phyloP scores from a whole-genome alignment of 331 rosid genomes.

The Phaseolus coccineus region DNA sequence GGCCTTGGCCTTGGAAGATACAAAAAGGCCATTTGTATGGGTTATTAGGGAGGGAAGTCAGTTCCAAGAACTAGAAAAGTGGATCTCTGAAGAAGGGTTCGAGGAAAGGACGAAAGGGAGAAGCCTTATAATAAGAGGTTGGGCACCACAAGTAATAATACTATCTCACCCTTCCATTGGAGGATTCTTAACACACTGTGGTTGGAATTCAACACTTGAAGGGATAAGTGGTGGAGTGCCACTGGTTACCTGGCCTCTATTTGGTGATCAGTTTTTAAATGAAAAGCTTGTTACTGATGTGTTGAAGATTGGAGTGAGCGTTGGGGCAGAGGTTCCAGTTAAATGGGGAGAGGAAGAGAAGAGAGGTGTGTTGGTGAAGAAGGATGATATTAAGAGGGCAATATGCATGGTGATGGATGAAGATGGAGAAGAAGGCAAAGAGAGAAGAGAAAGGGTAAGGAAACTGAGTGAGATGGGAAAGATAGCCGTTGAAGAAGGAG shows the following conservation, averaged over 20 bases:
- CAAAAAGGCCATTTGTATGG: constrained; percentile 55
- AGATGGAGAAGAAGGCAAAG: constrained; percentile 21
- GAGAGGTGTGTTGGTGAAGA: constrained; percentile 37
- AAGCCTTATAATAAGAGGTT: constrained; percentile 50
- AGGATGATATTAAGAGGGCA: constrained; percentile 39
- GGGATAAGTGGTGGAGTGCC: constrained; percentile 52
- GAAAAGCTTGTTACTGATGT: constrained; percentile 47
- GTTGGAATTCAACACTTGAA: constrained; percentile 56
- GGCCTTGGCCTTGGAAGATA: constrained; percentile 65
- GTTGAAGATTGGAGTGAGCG: constrained; percentile 47
- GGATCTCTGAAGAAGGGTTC: constrained; percentile 50
- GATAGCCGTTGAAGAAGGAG: constrained; percentile 42
- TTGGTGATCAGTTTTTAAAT: constrained; percentile 55
- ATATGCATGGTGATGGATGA: constrained; percentile 44
- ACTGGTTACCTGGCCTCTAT: constrained; percentile 55
- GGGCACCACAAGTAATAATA: constrained; percentile 55
- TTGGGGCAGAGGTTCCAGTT: constrained; percentile 39
- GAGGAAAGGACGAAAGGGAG: constrained; percentile 44
- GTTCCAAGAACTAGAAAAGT: constrained; percentile 48
- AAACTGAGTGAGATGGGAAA: constrained; percentile 43
- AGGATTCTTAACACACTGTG: constrained; percentile 59
- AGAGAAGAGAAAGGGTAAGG: constrained; percentile 40
- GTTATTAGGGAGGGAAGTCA: constrained; percentile 50
- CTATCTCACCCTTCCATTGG: constrained; percentile 49
- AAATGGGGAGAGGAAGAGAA: constrained; percentile 48